Evolutionary conservation across 1,284 basidiomycete genomes (phyloP), one percentile per base, ranked within the genome.

Genomic region (Albatrellus sp.): DNA sequence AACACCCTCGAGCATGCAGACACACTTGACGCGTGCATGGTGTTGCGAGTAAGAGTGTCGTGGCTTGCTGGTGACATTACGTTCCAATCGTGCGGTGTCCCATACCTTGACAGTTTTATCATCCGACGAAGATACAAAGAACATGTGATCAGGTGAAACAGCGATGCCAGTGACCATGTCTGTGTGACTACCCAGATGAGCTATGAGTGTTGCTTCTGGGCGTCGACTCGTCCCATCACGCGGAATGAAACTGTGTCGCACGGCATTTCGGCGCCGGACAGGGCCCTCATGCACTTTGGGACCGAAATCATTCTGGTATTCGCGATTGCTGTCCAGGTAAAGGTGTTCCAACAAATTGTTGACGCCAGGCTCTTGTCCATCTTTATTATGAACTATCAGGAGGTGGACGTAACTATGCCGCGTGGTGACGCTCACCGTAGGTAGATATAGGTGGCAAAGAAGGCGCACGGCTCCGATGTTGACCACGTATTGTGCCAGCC

Each of bases 71-170:
- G 80, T 84, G 12, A 85, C 83, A 54, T 84, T 89, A 49, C 86
- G 73, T 55, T 90, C 88, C 32, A 90, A 62, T 8, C 84, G 70
- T 5, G 81, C 77, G 0, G 83, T 77, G 55, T 90, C 88, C 88
- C 87, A 90, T 5, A 90, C 70, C 57, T 88, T 85, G 49, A 93
- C 74, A 0, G 80, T 83, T 51, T 81, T 80, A 57, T 96, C 91
- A 51, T 87, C 80, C 1, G 90, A 93, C 0, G 81, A 76, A 0
- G 92, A 87, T 1, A 90, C 83, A 55, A 98, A 98, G 69, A 97
- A 99, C 51, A 82, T 66, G 51, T 96, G 90, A 58, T 98, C 96
- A 0, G 92, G 90, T 1, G 94, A 85, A 9, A 94, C 87, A 0
- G 84, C 83, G 13, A 98, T 68, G 1, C 80, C 75, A 1, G 84